Conservation (phyloP, 2,329 filamentous ascomycete species). For the Monilinia aucupariae region DNA sequence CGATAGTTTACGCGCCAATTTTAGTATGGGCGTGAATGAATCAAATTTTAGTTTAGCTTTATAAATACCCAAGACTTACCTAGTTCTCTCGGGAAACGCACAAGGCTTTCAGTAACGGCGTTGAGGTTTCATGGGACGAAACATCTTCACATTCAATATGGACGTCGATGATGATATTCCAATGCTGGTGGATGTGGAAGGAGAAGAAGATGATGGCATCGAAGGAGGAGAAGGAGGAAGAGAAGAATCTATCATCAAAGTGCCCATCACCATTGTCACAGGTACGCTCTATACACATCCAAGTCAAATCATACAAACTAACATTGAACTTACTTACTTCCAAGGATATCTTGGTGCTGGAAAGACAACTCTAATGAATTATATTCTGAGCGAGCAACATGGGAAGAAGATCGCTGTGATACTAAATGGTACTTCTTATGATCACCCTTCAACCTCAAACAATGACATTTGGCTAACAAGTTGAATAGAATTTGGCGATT, state of each 20-base stretch:
- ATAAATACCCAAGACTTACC: neutral
- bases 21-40: constrained; percentile 15
- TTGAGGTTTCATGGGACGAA: neutral
- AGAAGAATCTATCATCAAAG: constrained; percentile 52
- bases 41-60: neutral
- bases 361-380: constrained; percentile 92
- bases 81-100: too few relatives aligned
- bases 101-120: neutral
- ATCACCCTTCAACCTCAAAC: neutral
- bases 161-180: constrained; percentile 40
- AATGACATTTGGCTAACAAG: constrained; percentile 18
- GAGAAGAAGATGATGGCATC: constrained; percentile 33
- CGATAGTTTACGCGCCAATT: too few relatives aligned
- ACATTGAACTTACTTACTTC: neutral
- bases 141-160: neutral
- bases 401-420: constrained; percentile 98
- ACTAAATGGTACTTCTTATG: constrained; percentile 65
- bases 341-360: constrained; percentile 84
- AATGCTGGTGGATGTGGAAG: constrained; percentile 31
- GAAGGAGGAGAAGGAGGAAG: constrained; percentile 44
- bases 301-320: neutral
- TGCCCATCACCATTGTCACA: constrained; percentile 81
- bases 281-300: constrained; percentile 41
- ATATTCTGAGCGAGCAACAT: constrained; percentile 90
- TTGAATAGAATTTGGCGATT: constrained; percentile 68